Conservation (phyloP, 129 eudicot species). For the Cynara cardunculus region DNA sequence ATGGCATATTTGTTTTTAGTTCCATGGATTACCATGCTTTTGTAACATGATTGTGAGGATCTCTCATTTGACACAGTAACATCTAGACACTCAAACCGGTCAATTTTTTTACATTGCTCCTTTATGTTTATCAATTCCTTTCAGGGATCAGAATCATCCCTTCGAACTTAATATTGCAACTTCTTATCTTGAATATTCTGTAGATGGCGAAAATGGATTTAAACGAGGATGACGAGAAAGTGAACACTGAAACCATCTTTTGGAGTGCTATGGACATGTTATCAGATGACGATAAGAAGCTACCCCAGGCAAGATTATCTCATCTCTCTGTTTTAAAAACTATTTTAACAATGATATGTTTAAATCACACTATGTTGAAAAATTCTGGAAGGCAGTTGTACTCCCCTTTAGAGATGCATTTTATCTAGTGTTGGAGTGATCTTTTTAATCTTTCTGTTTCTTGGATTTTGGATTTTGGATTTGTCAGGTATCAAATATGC, state of each 20-base stretch:
- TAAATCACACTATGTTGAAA: background rate
- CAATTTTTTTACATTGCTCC: background rate
- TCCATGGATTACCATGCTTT: no score
- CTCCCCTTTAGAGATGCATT: background rate
- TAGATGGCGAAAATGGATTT: constrained; percentile 99
- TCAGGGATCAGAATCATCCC: background rate
- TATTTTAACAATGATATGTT: background rate
- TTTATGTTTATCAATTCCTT: background rate
- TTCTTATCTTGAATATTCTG: background rate
- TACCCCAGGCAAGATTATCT: constrained; percentile 73
- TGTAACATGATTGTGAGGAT: background rate
- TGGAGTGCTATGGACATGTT: constrained; percentile 99
- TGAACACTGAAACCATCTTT: constrained; percentile 73
- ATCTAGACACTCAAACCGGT: background rate
- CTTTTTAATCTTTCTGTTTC: background rate
- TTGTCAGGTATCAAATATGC: constrained; percentile 85
- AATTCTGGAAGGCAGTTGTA: background rate
- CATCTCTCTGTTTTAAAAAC: background rate
- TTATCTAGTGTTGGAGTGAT: background rate
- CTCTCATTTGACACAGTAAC: background rate
- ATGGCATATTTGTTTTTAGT: no score
- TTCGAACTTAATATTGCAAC: background rate
- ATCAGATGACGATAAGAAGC: constrained; percentile 96
- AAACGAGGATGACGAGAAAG: constrained; percentile 91
- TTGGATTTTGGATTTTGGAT: background rate